Evolutionary conservation across 345 rosid species (phyloP).

Genomic region (Rhodamnia argentea): DNA sequence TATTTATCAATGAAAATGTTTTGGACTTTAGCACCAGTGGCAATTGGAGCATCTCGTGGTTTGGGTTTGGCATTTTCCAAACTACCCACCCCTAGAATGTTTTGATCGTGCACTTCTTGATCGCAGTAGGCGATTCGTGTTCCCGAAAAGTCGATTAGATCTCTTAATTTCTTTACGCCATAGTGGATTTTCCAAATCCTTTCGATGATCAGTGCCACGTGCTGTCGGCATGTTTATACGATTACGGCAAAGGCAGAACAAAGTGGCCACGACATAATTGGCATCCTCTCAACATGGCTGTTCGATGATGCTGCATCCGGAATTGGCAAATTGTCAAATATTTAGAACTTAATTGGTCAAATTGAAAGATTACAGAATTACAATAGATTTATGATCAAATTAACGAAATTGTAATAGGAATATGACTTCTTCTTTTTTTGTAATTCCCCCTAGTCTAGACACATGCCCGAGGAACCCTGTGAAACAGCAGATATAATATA

Average conservation of each 20-base stretch:
- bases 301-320: not conserved
- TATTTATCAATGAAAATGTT: not conserved
- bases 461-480: no score
- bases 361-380: no score
- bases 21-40: not conserved
- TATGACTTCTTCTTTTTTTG: no score
- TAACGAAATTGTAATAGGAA: no score
- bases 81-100: not conserved
- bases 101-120: not conserved
- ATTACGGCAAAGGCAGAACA: not conserved
- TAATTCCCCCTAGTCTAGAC: no score
- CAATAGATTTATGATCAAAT: no score
- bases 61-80: not conserved
- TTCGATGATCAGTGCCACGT: not conserved
- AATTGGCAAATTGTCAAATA: no score
- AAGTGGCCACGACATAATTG: not conserved
- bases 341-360: no score
- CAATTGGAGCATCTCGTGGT: not conserved
- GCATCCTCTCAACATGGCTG: not conserved
- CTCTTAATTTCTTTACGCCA: not conserved
- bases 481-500: not conserved
- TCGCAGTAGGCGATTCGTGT: not conserved
- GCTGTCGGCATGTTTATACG: not conserved
- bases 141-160: not conserved
- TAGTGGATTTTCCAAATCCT: not conserved